phyloP scores from a whole-genome alignment of 495 filamentous ascomycete genomes.

The Neurospora cerealis region DNA sequence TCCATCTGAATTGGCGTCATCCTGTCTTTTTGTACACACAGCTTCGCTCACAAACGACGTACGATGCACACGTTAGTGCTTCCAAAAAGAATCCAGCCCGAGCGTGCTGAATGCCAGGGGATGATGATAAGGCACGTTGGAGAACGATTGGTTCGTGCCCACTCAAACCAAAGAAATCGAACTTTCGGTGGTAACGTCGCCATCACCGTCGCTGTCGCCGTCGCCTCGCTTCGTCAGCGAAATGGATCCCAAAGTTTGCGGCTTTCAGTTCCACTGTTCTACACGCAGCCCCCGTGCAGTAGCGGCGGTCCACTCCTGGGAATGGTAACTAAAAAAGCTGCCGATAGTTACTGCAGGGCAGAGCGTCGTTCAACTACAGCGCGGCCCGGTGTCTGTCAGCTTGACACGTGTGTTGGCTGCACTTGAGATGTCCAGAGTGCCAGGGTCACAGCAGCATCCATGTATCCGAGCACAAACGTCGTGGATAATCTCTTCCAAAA shows the following conservation, averaged over 20 bases:
- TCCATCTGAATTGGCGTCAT: background rate
- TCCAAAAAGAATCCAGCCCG: background rate
- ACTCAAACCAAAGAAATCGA: background rate
- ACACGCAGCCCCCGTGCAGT: background rate
- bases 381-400: conserved; percentile 12
- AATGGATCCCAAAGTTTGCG: background rate
- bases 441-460: background rate
- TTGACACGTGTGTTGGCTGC: conserved; percentile 20
- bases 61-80: background rate
- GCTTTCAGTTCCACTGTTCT: background rate
- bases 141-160: background rate
- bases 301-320: background rate
- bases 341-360: background rate
- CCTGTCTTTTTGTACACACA: background rate
- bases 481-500: background rate
- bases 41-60: background rate
- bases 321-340: background rate
- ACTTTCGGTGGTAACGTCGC: background rate
- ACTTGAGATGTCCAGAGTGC: background rate
- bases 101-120: background rate
- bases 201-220: background rate
- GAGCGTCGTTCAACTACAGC: background rate
- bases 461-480: background rate
- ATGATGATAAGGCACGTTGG: background rate
- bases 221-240: background rate